A percentile compares a stretch with the other conserved stretches of the same genome.
Conservation (phyloP, 202 grass and related monocot species). For the Panicum virgatum region DNA sequence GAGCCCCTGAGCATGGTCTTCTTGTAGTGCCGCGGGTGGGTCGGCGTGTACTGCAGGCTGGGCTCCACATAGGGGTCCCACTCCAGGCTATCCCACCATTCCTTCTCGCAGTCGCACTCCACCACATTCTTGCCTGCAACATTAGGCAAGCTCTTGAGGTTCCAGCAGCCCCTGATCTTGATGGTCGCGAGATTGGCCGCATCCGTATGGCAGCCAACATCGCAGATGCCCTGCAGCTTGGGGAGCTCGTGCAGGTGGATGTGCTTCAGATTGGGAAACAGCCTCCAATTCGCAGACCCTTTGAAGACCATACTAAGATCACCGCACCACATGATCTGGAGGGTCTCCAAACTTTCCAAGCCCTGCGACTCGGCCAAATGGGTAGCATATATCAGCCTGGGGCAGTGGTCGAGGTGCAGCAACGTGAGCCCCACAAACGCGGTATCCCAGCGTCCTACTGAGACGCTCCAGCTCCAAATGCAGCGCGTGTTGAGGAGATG, state of each 20-base stretch:
- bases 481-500: neutral
- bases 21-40: constrained; percentile 1
- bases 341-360: neutral
- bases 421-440: neutral
- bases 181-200: too few relatives aligned
- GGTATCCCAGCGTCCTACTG: neutral
- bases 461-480: neutral
- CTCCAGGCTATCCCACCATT: constrained; percentile 21
- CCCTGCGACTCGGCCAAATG: too few relatives aligned
- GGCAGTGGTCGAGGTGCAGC: neutral
- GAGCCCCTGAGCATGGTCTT: neutral
- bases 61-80: neutral
- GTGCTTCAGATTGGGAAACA: too few relatives aligned
- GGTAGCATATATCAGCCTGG: neutral
- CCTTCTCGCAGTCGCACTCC: constrained; percentile 24
- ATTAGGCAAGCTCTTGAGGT: too few relatives aligned
- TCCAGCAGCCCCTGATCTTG: too few relatives aligned
- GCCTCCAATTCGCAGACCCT: too few relatives aligned
- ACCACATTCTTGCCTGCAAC: too few relatives aligned
- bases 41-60: too few relatives aligned
- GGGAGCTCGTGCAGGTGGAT: too few relatives aligned
- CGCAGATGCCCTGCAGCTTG: too few relatives aligned
- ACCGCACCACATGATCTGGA: constrained; percentile 9
- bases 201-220: too few relatives aligned
- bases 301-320: neutral